Conservation (phyloP, 2,329 filamentous ascomycete species). For the Moelleriella libera region DNA sequence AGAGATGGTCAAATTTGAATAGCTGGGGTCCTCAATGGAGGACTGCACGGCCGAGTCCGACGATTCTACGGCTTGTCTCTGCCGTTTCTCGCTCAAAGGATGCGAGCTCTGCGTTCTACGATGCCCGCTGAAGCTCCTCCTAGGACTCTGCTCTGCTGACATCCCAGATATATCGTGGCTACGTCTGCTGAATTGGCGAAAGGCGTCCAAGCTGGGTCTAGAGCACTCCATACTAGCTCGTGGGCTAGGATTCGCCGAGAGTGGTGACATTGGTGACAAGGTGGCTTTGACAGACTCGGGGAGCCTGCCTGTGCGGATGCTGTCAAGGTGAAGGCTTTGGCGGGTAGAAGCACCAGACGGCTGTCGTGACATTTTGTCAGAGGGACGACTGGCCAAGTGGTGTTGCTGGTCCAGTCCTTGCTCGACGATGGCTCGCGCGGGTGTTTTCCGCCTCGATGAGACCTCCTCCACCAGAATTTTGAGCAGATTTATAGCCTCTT, state of each 20-base stretch:
- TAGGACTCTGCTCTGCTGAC: conserved; percentile 25
- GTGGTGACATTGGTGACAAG: conserved; percentile 36
- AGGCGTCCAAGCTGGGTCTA: conserved; percentile 38
- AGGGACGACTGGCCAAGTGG: too few relatives aligned
- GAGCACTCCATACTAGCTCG: conserved; percentile 38
- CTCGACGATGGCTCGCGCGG: conserved; percentile 8
- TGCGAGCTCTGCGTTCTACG: conserved; percentile 36
- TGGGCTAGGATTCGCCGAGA: conserved; percentile 32
- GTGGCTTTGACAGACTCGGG: conserved; percentile 48
- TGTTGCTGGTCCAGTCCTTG: conserved; percentile 2
- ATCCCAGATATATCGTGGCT: conserved; percentile 37
- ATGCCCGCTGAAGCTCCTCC: conserved; percentile 50
- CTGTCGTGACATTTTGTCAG: conserved; percentile 3
- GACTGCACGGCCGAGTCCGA: conserved; percentile 67
- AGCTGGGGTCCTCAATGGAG: conserved; percentile 54
- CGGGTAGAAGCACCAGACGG: conserved; percentile 4
- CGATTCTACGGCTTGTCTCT: conserved; percentile 43
- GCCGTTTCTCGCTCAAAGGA: conserved; percentile 26
- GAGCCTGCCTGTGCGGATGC: conserved; percentile 25
- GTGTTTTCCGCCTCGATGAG: conserved; percentile 22
- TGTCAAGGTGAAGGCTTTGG: conserved; percentile 11
- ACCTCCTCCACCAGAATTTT: conserved; percentile 57
- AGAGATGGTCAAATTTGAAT: conserved; percentile 56
- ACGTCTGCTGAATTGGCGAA: conserved; percentile 29
- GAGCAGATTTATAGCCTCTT: conserved; percentile 69